phyloP scores from a whole-genome alignment of 768 basidiomycete genomes.

The Clitopilus passeckerianus region DNA sequence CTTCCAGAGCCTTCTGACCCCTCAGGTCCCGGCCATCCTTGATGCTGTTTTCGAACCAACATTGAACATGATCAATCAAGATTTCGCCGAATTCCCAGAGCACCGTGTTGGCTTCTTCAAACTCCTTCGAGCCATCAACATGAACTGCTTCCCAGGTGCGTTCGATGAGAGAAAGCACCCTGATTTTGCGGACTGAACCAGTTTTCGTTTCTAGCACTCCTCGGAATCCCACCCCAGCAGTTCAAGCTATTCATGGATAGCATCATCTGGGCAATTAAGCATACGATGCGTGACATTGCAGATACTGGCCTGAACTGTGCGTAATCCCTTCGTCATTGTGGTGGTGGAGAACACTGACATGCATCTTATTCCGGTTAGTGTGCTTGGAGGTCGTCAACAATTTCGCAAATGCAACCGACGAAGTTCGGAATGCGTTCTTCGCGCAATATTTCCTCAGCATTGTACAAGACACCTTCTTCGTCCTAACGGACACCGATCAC shows the following conservation, averaged over 20 bases:
- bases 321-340: constrained; percentile 14
- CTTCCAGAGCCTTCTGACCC: constrained; percentile 72
- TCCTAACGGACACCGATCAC: constrained; percentile 96
- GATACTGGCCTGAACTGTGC: constrained; percentile 81
- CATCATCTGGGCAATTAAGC: constrained; percentile 99
- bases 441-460: constrained; percentile 92
- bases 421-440: constrained; percentile 90
- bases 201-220: constrained; percentile 48
- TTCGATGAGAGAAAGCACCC: constrained; percentile 3
- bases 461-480: constrained; percentile 94
- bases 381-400: constrained; percentile 94
- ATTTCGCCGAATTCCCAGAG: constrained; percentile 98
- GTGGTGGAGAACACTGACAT: constrained; percentile 2
- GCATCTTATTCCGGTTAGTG: constrained; percentile 40
- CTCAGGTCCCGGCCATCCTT: constrained; percentile 91
- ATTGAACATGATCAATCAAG: constrained; percentile 98
- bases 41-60: constrained; percentile 98
- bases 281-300: constrained; percentile 97
- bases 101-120: constrained; percentile 98
- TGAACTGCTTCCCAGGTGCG: constrained; percentile 91
- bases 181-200: constrained; percentile 1
- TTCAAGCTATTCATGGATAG: constrained; percentile 99
- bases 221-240: constrained; percentile 82
- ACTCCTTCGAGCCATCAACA: constrained; percentile 86
- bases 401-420: constrained; percentile 72